Conservation (phyloP, 768 basidiomycete genomes). For the Amanita molliuscula region DNA sequence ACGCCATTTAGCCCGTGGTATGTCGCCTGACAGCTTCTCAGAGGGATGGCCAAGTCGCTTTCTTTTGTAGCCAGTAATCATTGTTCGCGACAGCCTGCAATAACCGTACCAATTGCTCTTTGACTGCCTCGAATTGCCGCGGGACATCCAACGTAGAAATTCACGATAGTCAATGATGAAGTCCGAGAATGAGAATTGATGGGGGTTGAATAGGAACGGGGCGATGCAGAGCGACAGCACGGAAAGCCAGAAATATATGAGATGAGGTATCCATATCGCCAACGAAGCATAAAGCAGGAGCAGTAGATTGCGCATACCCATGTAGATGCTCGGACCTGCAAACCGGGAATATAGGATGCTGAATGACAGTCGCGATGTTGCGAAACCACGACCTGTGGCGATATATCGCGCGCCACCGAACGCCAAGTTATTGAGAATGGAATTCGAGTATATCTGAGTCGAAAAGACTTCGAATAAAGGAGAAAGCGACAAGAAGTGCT, state of each 20-base stretch:
- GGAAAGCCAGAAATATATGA: constrained; percentile 99
- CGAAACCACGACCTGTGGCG: constrained; percentile 98
- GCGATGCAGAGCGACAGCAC: constrained; percentile 91
- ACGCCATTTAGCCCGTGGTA: constrained; percentile 84
- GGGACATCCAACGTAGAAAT: constrained; percentile 98
- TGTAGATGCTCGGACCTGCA: constrained; percentile 98
- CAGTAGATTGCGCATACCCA: constrained; percentile 92
- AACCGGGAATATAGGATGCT: constrained; percentile 96
- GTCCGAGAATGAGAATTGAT: constrained; percentile 95
- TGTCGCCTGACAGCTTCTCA: constrained; percentile 91
- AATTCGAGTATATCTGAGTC: constrained; percentile 96
- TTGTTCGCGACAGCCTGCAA: constrained; percentile 91
- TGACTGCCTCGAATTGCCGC: constrained; percentile 93
- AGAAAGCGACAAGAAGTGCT: constrained; percentile 95
- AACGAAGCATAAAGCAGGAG: constrained; percentile 86
- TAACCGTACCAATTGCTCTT: constrained; percentile 99
- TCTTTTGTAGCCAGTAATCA: constrained; percentile 99
- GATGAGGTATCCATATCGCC: constrained; percentile 85
- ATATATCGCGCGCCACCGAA: constrained; percentile 99
- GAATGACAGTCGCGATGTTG: constrained; percentile 93
- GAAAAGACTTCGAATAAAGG: constrained; percentile 99
- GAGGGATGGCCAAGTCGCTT: constrained; percentile 97
- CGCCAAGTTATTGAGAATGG: constrained; percentile 92
- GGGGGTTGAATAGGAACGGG: constrained; percentile 99
- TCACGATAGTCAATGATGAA: constrained; percentile 99